Evolutionary conservation across 1,139 yeast species (phyloP).

Genomic region (Wickerhamiella pararugosa): DNA sequence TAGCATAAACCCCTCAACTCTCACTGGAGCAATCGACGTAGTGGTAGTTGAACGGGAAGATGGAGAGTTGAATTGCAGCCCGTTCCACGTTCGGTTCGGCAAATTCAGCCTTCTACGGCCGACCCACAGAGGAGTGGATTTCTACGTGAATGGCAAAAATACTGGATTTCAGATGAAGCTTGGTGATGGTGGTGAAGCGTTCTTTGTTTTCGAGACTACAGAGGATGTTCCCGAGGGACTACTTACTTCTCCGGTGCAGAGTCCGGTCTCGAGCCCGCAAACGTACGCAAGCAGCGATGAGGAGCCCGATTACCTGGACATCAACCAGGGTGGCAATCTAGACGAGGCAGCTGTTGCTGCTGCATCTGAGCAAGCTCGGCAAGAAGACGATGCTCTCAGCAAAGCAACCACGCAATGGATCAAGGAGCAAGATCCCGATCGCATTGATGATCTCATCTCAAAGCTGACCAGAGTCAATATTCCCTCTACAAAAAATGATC

Average conservation of each 20-base stretch:
- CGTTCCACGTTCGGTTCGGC: slow-evolving; percentile 94
- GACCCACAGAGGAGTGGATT: slow-evolving; percentile 87
- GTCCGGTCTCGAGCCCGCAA: slow-evolving; percentile 35
- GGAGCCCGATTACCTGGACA: slow-evolving; percentile 45
- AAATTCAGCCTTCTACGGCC: slow-evolving; percentile 85
- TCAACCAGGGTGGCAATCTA: slow-evolving; percentile 8
- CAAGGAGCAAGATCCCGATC: slow-evolving; percentile 26
- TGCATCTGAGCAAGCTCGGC: neutral
- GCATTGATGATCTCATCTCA: slow-evolving; percentile 54
- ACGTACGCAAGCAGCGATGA: slow-evolving; percentile 20
- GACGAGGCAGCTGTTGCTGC: neutral
- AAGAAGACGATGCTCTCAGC: slow-evolving; percentile 18
- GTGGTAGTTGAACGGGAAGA: slow-evolving; percentile 81
- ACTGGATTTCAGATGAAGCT: slow-evolving; percentile 88
- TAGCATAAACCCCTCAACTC: slow-evolving; percentile 87
- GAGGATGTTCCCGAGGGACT: slow-evolving; percentile 59
- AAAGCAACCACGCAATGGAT: slow-evolving; percentile 29
- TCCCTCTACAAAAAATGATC: slow-evolving; percentile 75
- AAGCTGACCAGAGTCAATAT: slow-evolving; percentile 57
- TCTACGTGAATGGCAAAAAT: slow-evolving; percentile 66
- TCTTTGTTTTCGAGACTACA: slow-evolving; percentile 83
- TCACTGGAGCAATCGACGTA: slow-evolving; percentile 94
- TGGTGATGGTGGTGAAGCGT: slow-evolving; percentile 97
- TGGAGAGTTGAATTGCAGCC: slow-evolving; percentile 76
- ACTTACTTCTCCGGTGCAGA: slow-evolving; percentile 81